A percentile compares a stretch with the other conserved stretches of the same genome.
These are phyloP conservation scores for Penicillium paneum DNA, from an alignment of 2,329 filamentous ascomycete genomes.

Conservation along the genomic window DNA sequence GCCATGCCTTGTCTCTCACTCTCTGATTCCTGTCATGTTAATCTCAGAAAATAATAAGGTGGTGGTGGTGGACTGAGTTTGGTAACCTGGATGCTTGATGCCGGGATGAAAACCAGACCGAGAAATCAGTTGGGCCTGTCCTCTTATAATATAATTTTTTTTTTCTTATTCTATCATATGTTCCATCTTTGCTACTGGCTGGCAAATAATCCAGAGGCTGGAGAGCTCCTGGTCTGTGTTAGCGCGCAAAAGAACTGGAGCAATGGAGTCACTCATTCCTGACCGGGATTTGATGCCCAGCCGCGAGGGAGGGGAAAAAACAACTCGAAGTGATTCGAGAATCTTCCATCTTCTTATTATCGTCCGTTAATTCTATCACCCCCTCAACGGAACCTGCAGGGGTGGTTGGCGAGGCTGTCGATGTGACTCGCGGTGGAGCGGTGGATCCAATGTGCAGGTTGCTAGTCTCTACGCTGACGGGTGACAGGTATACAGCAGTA, in stretches of 20 bases:
- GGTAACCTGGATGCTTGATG: background rate
- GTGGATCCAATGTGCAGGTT: slow-evolving; percentile 28
- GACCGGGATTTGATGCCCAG: slow-evolving; percentile 8
- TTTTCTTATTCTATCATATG: slow-evolving; percentile 3
- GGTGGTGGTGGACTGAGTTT: background rate
- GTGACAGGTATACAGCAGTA: slow-evolving; percentile 7
- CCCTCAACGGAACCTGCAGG: slow-evolving; percentile 7
- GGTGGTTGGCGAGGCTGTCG: slow-evolving; percentile 3
- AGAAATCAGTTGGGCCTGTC: slow-evolving; percentile 6
- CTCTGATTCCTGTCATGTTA: background rate
- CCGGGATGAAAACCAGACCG: slow-evolving; percentile 5
- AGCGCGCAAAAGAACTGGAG: slow-evolving; percentile 29
- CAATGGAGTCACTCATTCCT: slow-evolving; percentile 28
- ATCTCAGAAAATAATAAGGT: background rate
- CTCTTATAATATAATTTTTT: slow-evolving; percentile 15
- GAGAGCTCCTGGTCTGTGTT: slow-evolving; percentile 30
- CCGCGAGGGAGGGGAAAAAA: slow-evolving; percentile 3
- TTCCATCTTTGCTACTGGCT: slow-evolving; percentile 18
- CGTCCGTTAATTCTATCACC: background rate
- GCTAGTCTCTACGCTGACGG: slow-evolving; percentile 18
- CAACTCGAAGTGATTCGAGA: slow-evolving; percentile 16
- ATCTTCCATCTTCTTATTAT: slow-evolving; percentile 13
- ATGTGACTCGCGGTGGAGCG: slow-evolving; percentile 19
- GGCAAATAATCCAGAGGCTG: slow-evolving; percentile 32
- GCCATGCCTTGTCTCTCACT: background rate